These are phyloP conservation scores for Metschnikowia lochheadii DNA, from an alignment of 805 yeast genomes.

Conservation along the genomic window DNA sequence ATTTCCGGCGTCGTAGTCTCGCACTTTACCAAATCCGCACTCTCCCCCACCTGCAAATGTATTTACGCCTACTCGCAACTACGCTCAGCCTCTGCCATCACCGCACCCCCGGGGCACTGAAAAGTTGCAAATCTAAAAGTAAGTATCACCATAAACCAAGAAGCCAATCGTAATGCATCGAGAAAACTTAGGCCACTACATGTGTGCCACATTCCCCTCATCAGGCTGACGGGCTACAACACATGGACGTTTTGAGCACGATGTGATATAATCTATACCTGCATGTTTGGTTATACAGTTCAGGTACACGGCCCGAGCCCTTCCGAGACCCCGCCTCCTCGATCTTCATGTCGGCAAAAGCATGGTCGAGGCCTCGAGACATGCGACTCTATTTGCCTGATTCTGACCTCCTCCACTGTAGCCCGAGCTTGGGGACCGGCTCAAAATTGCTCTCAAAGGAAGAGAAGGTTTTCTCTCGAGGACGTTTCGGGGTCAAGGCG, in stretches of 20 bases:
- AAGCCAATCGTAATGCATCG: no score
- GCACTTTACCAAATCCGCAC: not conserved
- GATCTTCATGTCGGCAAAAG: not conserved
- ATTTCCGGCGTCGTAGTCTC: not conserved
- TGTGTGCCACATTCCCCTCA: not conserved
- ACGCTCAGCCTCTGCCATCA: not conserved
- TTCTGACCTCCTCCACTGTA: not conserved
- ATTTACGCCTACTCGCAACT: not conserved
- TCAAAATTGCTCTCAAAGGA: not conserved
- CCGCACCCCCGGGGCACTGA: no score
- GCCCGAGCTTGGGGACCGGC: not conserved
- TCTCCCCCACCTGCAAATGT: not conserved
- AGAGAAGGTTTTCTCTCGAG: not conserved
- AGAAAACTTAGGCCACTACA: not conserved
- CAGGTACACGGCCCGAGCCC: conserved; percentile 1
- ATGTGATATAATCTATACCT: not conserved
- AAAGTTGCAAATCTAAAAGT: no score
- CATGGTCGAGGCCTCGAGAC: not conserved
- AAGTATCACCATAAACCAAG: no score
- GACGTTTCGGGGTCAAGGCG: not conserved
- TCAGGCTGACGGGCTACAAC: not conserved
- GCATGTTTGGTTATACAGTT: not conserved
- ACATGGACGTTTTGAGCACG: not conserved
- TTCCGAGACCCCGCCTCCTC: not conserved
- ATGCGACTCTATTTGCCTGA: not conserved